Base-by-base conservation (phyloP, 495 filamentous ascomycete species). In the Xylaria telfairii region DNA sequence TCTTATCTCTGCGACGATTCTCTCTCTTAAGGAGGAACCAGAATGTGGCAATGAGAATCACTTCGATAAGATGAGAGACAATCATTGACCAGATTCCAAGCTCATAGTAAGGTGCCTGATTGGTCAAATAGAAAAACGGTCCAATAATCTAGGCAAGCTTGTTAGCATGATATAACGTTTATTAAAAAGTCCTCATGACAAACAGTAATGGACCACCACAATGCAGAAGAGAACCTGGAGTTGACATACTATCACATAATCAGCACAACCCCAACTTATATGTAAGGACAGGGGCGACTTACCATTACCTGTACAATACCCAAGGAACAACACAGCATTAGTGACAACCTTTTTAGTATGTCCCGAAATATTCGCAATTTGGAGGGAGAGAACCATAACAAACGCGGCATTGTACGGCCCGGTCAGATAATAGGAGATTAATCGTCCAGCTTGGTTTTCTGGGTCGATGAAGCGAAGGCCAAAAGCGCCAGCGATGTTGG, bases 1-100 rank as follows among this genome's bases (percentile, higher is more conserved):
- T 26, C 9, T 77, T 77, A 74, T 90, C 88, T 12, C 88, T 83
- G 60, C 82, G 83, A 68, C 80, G 75, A 65, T 90, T 90, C 80
- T 91, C 89, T 77, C 83, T 80, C 17, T 81, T 81, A 2, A 91
- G 78, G 2, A 86, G 74, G 15, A 84, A 71, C 10, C 85, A 82
- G n/a, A 89, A 82, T 0, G 68, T 70, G 6, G 79, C 73, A 34
- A 89, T 83, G 1, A 88, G 73, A 21, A 81, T 74, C 26, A 83
- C 85, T 74, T 89, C 86, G 46, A 86, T 81, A 24, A 89, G 75
- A 71, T 90, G 87, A 13, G 85, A 86, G 8, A 90, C 86, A 65
- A 92, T 88, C 82, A 90, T 89, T 1, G 84, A 87, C 81, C 87
- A 89, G 59, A 91, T 89, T 5, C 88, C 89, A 21, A 90, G 84